Conservation (phyloP, 768 basidiomycete genomes). For the Candolleomyces aberdarensis region DNA sequence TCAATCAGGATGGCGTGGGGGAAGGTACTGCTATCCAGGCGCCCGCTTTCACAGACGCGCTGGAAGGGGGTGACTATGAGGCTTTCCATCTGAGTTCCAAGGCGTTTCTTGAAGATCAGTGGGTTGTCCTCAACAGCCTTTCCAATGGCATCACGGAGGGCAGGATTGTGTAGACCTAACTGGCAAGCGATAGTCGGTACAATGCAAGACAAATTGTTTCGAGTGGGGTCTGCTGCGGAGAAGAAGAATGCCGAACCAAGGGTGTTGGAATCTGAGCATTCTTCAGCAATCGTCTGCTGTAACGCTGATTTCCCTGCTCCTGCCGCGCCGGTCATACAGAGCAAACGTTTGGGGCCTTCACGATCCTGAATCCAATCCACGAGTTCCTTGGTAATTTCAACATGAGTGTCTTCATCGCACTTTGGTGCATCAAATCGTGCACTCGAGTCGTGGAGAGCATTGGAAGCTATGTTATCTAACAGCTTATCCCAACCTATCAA, state of each 20-base stretch:
- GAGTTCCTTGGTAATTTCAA: background rate
- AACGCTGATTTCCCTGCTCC: slow-evolving; percentile 8
- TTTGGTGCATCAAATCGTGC: slow-evolving; percentile 6
- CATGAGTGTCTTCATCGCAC: slow-evolving; percentile 8
- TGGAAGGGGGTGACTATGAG: too few species aligned
- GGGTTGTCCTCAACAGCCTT: background rate
- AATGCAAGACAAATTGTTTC: slow-evolving; percentile 5
- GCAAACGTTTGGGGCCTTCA: background rate
- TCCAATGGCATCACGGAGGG: background rate
- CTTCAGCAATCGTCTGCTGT: slow-evolving; percentile 11
- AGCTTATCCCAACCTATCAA: background rate
- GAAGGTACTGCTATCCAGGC: too few species aligned
- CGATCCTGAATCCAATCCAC: slow-evolving; percentile 2
- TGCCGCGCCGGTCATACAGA: background rate
- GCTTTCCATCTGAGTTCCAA: too few species aligned
- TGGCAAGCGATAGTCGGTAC: slow-evolving; percentile 12
- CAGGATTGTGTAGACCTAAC: background rate
- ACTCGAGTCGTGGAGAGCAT: background rate
- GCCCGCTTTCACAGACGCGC: too few species aligned
- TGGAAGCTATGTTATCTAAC: too few species aligned
- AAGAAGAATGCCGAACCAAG: slow-evolving; percentile 12
- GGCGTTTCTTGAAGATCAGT: background rate
- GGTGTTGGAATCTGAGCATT: too few species aligned
- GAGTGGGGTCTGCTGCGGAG: background rate
- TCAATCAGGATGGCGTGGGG: too few species aligned